Percentiles rank a stretch among this genome's conserved stretches.
Evolutionary conservation across 2,329 filamentous ascomycete species (phyloP).

Genomic region (Arthrobotrys conoides): DNA sequence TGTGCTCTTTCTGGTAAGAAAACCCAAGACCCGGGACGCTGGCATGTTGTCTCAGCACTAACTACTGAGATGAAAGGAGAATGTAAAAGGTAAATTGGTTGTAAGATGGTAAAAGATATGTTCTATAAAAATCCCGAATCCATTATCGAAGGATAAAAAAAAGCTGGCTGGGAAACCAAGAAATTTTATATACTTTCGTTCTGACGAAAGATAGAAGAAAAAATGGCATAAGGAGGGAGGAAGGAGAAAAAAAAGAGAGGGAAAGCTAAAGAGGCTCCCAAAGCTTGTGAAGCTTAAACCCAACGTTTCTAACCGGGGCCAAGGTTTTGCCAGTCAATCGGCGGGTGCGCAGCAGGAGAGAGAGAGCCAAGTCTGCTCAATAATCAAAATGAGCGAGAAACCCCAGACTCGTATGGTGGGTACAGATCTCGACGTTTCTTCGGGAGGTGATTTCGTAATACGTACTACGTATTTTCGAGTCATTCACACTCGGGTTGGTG

Average conservation of each 20-base stretch:
- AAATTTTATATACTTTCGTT: constrained; percentile 21
- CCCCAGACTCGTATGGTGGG: constrained; percentile 11
- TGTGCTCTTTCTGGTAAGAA: constrained; percentile 24
- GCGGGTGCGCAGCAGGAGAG: constrained; percentile 1
- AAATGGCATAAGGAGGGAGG: not conserved
- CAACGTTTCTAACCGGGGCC: constrained; percentile 15
- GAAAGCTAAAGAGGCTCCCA: constrained; percentile 6
- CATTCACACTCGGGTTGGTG: constrained; percentile 18
- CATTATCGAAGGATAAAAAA: constrained; percentile 3
- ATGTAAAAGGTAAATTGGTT: not conserved
- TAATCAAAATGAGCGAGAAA: constrained; percentile 1
- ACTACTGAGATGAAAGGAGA: not conserved
- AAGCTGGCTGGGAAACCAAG: not conserved
- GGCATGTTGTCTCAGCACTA: constrained; percentile 5
- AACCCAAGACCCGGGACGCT: constrained; percentile 15
- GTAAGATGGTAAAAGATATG: not conserved
- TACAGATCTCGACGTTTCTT: constrained; percentile 12
- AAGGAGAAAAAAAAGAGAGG: not conserved
- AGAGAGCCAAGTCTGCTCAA: constrained; percentile 6
- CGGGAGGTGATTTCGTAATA: constrained; percentile 14
- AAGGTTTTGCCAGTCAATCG: constrained; percentile 15
- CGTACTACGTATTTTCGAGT: not conserved
- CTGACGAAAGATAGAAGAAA: not conserved
- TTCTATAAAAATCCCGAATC: constrained; percentile 1
- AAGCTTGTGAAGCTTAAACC: constrained; percentile 26